Evolutionary conservation across 2,329 filamentous ascomycete species (phyloP), one percentile per base, ranked within the genome.

Genomic region (Colletotrichum plurivorum): DNA sequence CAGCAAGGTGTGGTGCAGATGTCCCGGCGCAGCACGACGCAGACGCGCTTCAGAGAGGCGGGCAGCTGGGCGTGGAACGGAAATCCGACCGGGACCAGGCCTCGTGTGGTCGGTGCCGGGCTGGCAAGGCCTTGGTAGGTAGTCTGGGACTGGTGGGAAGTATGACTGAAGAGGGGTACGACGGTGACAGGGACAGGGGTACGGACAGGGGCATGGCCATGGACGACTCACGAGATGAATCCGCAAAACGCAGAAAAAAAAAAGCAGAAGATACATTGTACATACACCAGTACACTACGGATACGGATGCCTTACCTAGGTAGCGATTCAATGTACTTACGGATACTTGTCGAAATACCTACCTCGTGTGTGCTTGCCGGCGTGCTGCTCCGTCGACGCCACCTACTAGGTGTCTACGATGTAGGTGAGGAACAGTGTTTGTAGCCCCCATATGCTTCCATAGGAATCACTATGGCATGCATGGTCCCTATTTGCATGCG

Each of bases 21-120:
- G 43, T 55, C 66, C 66, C 43, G 61, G 66, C 54, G 66, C 54
- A 69, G 55, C 53, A 49, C 66, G 39, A 68, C 43, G 18, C 45
- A 36, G 31, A 36, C 31, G 31, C 31, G 31, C 31, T 36, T 36
- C 31, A 10, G 8, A 36, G 31, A 36, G 31, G 31, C 31, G 31
- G 7, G 55, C 36, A 60, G 66, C 65, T 59, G 48, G 54, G 22
- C 18, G 18, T 43, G 57, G 46, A 52, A 51, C 8, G 46, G 36
- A 60, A 25, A 41, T 39, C 39, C 18, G 54, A 43, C 36, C 18
- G 45, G 36, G 57, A 63, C 58, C 18, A 20, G 64, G 64, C 20
- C 45, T 41, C 20, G 41, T 16, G 5, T 54, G 52, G n/a, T 45
- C 22, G 53, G 58, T 31, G 22, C 15, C 18, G 62, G 54, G 49